Percentiles rank a stretch among this genome's conserved stretches.
Evolutionary conservation across 257 asterid genomes (phyloP).

Genomic region (Euphrasia confusa): DNA sequence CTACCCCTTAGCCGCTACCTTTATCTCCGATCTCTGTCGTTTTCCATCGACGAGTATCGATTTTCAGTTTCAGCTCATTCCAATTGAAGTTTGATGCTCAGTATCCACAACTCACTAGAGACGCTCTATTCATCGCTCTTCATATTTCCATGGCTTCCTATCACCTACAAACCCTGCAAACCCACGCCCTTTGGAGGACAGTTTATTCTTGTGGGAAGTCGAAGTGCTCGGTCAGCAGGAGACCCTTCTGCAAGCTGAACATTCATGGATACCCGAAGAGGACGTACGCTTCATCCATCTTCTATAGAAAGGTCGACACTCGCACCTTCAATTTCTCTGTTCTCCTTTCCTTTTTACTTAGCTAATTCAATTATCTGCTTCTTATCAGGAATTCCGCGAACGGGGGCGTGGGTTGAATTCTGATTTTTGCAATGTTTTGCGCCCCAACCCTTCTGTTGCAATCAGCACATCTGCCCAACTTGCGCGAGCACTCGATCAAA

Average conservation of each 20-base stretch:
- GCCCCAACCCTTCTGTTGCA: constrained; percentile 29
- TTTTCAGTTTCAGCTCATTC: constrained; percentile 16
- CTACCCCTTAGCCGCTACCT: background rate
- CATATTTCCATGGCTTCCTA: constrained; percentile 52
- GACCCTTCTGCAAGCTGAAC: constrained; percentile 21
- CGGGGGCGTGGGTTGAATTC: constrained; percentile 30
- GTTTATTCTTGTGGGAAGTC: constrained; percentile 37
- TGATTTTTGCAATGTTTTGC: constrained; percentile 29
- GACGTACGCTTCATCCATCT: constrained; percentile 29
- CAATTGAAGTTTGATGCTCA: constrained; percentile 24
- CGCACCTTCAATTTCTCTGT: background rate
- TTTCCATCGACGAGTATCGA: background rate
- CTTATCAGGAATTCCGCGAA: constrained; percentile 36
- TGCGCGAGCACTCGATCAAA: constrained; percentile 30
- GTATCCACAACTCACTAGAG: constrained; percentile 1
- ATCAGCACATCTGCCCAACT: constrained; percentile 32
- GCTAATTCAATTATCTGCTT: constrained; percentile 12
- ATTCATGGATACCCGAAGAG: constrained; percentile 24
- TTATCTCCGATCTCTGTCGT: background rate
- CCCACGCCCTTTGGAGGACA: constrained; percentile 41
- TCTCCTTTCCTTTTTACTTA: background rate
- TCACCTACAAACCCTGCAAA: constrained; percentile 35
- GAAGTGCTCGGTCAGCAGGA: constrained; percentile 26
- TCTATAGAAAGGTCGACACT: constrained; percentile 35
- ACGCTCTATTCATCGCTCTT: constrained; percentile 2